These are phyloP conservation scores for Cucurbita pepo DNA, from an alignment of 306 rosid species.

Conservation along the genomic window DNA sequence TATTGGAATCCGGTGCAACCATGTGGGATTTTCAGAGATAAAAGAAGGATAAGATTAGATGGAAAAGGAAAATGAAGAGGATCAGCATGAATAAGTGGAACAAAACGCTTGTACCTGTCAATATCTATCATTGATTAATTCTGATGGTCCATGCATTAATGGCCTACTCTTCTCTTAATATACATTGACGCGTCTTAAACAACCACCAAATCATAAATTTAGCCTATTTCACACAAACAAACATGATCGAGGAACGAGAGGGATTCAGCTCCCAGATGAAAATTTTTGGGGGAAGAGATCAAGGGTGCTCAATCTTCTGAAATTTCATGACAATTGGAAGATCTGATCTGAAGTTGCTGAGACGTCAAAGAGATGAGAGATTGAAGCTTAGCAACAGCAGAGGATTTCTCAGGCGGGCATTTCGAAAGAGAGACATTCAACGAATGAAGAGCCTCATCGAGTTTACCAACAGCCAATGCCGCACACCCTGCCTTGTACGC, in stretches of 20 bases:
- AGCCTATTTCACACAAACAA: not conserved
- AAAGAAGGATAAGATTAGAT: too few relatives aligned
- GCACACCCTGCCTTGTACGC: constrained; percentile 77
- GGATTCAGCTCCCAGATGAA: not conserved
- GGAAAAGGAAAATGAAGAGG: not conserved
- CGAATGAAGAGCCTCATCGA: constrained; percentile 52
- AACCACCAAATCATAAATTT: too few relatives aligned
- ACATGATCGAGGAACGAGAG: not conserved
- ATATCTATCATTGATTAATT: too few relatives aligned
- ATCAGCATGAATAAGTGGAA: not conserved
- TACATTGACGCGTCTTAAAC: too few relatives aligned
- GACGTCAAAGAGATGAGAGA: constrained; percentile 63
- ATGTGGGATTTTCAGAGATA: not conserved
- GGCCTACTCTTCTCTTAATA: too few relatives aligned
- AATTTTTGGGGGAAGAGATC: not conserved
- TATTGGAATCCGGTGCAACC: constrained; percentile 5
- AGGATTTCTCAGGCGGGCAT: constrained; percentile 56
- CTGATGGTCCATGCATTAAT: too few relatives aligned
- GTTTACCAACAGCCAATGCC: constrained; percentile 60
- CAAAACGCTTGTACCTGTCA: not conserved
- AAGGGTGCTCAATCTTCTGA: not conserved
- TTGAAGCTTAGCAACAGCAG: constrained; percentile 51
- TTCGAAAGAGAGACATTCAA: constrained; percentile 47
- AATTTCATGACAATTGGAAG: constrained; percentile 5
- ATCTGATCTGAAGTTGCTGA: constrained; percentile 38